Base-by-base conservation (phyloP, 2,329 filamentous ascomycete genomes). In the Trichoderma sp. region DNA sequence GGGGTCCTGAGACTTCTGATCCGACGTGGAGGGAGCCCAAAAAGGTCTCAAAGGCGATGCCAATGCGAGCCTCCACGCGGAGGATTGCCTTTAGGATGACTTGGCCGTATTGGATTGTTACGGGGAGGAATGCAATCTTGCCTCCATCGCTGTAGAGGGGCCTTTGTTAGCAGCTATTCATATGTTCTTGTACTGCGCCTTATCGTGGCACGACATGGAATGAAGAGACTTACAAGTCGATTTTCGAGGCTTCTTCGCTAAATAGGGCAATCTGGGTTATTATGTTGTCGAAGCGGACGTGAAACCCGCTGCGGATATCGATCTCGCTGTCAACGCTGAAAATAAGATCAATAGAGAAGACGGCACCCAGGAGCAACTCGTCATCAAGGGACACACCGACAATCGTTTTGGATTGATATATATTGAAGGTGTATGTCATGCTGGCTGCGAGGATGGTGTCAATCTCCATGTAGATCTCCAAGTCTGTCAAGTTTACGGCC, bases 51-150 rank as follows among this genome's bases (percentile, higher is more conserved):
- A 78, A 30, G 36, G 76, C 76, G 60, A 86, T 75, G 14, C 86
- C 87, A 4, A 83, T 82, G 36, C 84, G 81, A 1, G 85, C 75
- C 11, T 83, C 83, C 2, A 89, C 73, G 5, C 85, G 84, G 0
- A 90, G 80, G 0, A 84, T 77, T 0, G 85, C 87, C 0, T 80
- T 83, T 11, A 89, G 77, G 0, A 83, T 75, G 0, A 82, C 82
- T 6, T 76, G 75, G 1, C 81, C 82, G 34, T 80, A 83, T 72
- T 83, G 78, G 36, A 89, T 78, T 0, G 81, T 86, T 4, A 89
- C 85, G 0, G 88, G 87, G 1, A 90, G 82, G 71, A 89, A 88
- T 71, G 89, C 86, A 72, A 89, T 89, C 15, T 82, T 77, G 0
- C 84, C 87, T 6, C 86, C 86, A 4, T 85, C 83, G 58, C 86